Evolutionary conservation across 2,329 filamentous ascomycete species (phyloP), one percentile per base, ranked within the genome.

Genomic region (Aspergillus sp.): DNA sequence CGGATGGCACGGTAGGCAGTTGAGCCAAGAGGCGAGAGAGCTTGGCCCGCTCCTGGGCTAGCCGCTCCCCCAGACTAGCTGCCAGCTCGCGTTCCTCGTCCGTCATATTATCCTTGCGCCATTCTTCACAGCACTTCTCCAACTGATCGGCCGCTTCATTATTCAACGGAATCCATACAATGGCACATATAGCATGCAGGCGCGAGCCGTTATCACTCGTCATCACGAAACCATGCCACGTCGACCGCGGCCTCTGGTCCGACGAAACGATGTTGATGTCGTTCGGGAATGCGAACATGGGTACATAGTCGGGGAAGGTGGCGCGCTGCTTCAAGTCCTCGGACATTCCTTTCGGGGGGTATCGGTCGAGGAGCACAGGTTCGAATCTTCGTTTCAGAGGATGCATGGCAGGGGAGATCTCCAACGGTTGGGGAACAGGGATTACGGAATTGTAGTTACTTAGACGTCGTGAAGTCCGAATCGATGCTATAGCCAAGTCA

Each of bases 401-500:
- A 74, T 99, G 95, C 91, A 97, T 97, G 63, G 96, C 87, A 17
- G 93, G 91, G 58, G 93, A 90, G 51, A 88, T 86, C 57, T 96
- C 91, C 62, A 98, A 86, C 9, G 93, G 93, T 73, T 98, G 91
- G 12, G 95, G 95, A 2, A 87, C 87, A 13, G 95, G 95, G 54
- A 99, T 98, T 52, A 99, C 95, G 1, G 95, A 97, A 74, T 98
- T 98, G 77, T 99, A 99, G 73, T 96, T 96, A 75, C 93, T 98
- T 64, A 98, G 80, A 67, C 95, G 86, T 77, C 87, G 95, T 39
- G 93, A 88, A 5, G 93, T 96, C 66, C 93, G 88, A 62, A 88
- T 82, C 22, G 88, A 90, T 62, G 84, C 84, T 85, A 37, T n/a
- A 37, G 66, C 61, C 57, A 12, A 12, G 56, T 68, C 60, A 66